Evolutionary conservation across 768 basidiomycete genomes (phyloP), one percentile per base, ranked within the genome.

Genomic region (Megacollybia marginata): DNA sequence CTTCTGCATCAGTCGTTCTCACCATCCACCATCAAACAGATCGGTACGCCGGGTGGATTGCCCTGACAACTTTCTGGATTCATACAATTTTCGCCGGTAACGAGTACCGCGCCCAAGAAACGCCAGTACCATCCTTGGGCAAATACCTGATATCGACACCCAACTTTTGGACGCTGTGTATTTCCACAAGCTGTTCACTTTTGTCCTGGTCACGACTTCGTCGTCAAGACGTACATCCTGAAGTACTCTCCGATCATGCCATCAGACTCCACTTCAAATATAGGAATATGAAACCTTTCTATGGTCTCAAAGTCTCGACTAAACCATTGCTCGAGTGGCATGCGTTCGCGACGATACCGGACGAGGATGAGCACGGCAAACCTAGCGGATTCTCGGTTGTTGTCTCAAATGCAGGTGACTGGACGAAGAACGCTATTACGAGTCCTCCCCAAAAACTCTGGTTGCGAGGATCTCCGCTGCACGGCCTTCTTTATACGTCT

Each of bases 211-310:
- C 69, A 10, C 68, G 77, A 16, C 69, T 80, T 11, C 72, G 76
- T 33, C 70, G 67, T 48, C 68, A 70, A 12, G 68, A 71, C 10
- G 75, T 80, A n/a, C 66, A 66, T 48, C 63, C 75, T 5, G 78
- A 76, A 49, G 62, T 74, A 9, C 68, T 79, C 16, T 79, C 77
- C n/a, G 67, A 70, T 50, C 78, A 79, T 54, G 76, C 74, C 19
- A 71, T 77, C 53, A 69, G 77, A 23, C 63, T 80, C 31, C 72
- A 79, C 65, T 79, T 79, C 63, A 71, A 76, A 38, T 79, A 79
- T 52, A 62, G 68, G 63, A 47, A 61, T 57, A 76, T 65, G 73
- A 54, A 59, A 19, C 63, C 61, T 48, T 68, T 65, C 51, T 63
- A 63, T 47, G 62, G 62, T 5, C 52, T 69, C 49, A 65, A 64